Evolutionary conservation across 768 basidiomycete species (phyloP).

Genomic region (Calocera viscosa): DNA sequence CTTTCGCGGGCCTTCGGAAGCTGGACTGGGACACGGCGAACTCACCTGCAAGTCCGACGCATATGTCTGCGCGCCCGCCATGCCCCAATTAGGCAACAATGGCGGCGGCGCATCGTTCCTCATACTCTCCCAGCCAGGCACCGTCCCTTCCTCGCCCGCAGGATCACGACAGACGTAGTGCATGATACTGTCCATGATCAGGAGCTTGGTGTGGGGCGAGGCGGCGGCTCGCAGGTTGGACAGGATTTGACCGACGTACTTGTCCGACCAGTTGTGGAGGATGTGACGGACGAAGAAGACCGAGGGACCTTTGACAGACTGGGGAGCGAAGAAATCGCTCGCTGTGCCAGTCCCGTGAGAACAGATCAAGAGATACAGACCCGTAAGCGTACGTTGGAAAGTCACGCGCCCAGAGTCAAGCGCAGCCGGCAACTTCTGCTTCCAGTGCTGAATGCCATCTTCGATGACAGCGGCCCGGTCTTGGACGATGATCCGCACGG

Average conservation of each 20-base stretch:
- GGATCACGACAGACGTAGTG: slow-evolving; percentile 27
- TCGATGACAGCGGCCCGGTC: slow-evolving; percentile 17
- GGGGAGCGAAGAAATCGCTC: slow-evolving; percentile 66
- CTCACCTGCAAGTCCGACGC: not conserved
- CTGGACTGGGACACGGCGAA: too few relatives aligned
- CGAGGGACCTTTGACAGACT: slow-evolving; percentile 37
- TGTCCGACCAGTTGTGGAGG: slow-evolving; percentile 69
- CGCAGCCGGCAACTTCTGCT: slow-evolving; percentile 43
- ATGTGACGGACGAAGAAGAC: slow-evolving; percentile 61
- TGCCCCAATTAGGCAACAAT: slow-evolving; percentile 60
- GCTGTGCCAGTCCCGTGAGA: slow-evolving; percentile 25
- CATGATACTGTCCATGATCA: slow-evolving; percentile 56
- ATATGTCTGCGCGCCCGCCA: not conserved
- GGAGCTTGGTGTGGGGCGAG: slow-evolving; percentile 38
- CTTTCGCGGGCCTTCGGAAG: too few relatives aligned
- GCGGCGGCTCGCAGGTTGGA: slow-evolving; percentile 36
- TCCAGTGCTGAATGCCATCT: slow-evolving; percentile 31
- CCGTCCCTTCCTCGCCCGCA: slow-evolving; percentile 10
- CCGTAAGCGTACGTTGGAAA: slow-evolving; percentile 37
- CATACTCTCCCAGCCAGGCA: slow-evolving; percentile 17
- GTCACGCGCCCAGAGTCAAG: slow-evolving; percentile 40
- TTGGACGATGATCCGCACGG: slow-evolving; percentile 18
- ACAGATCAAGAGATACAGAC: not conserved
- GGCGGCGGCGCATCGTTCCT: slow-evolving; percentile 38
- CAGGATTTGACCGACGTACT: slow-evolving; percentile 36